Percentiles rank a stretch among this genome's conserved stretches.
Conservation (phyloP, 495 filamentous ascomycete genomes). For the Tuber brumale region DNA sequence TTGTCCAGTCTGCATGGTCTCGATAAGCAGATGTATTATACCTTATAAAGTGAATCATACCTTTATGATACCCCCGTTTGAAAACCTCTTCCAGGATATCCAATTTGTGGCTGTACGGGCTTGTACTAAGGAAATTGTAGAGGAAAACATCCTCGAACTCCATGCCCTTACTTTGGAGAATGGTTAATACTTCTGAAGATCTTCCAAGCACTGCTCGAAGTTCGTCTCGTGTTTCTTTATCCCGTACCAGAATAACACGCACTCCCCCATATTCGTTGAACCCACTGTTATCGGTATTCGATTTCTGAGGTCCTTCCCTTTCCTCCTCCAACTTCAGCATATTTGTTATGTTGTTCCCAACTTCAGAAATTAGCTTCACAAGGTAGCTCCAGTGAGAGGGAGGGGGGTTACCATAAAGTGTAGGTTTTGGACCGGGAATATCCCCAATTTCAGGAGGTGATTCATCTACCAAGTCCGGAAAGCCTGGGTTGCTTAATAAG, state of each 20-base stretch:
- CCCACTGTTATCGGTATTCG: not conserved
- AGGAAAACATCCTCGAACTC: constrained; percentile 45
- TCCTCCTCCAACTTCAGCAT: too few relatives aligned
- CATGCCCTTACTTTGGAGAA: constrained; percentile 49
- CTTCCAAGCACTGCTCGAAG: constrained; percentile 34
- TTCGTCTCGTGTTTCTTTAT: constrained; percentile 25
- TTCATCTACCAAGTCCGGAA: constrained; percentile 46
- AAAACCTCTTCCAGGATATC: constrained; percentile 7
- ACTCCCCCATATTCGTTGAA: constrained; percentile 45
- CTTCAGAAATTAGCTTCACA: constrained; percentile 4
- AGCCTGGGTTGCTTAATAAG: constrained; percentile 32
- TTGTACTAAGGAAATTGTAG: constrained; percentile 28
- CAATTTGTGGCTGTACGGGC: constrained; percentile 10
- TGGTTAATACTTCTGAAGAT: constrained; percentile 44
- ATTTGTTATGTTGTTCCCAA: not conserved
- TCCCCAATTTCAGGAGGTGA: constrained; percentile 45
- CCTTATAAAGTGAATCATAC: not conserved
- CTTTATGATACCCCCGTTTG: not conserved
- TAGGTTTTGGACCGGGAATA: constrained; percentile 44
- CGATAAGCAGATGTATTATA: not conserved
- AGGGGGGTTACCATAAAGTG: constrained; percentile 34
- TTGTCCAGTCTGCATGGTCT: not conserved
- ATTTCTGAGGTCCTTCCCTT: not conserved
- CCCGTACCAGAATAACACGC: constrained; percentile 47
- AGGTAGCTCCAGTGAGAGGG: not conserved